Evolutionary conservation across 2,329 filamentous ascomycete species (phyloP).

Genomic region (Zelopaecilomyces penicillatus): DNA sequence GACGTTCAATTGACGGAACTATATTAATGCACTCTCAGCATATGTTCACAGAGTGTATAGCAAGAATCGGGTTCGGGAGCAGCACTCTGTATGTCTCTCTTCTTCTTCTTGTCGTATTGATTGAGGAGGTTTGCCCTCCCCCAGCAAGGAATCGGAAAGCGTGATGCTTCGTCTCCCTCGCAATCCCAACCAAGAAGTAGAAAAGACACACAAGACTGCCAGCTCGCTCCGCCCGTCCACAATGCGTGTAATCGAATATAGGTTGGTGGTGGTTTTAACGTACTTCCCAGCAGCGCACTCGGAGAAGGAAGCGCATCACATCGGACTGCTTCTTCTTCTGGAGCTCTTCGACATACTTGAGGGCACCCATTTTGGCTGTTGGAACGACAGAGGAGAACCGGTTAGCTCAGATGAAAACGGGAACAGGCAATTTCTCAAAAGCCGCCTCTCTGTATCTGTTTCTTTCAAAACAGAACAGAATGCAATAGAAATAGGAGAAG

Average conservation of each 20-base stretch:
- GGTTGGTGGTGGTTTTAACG: conserved; percentile 39
- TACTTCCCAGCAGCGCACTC: conserved; percentile 99
- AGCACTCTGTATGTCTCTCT: not conserved
- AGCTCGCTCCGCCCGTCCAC: not conserved
- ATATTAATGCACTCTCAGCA: conserved; percentile 99
- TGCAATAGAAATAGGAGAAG: not conserved
- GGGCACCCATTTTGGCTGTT: conserved; percentile 86
- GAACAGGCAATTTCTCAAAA: conserved; percentile 1
- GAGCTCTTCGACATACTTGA: conserved; percentile 99
- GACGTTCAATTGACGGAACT: conserved; percentile 99
- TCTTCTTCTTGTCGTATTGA: not conserved
- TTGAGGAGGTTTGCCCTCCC: no score
- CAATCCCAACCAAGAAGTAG: no score
- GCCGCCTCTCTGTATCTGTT: not conserved
- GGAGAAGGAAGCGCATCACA: conserved; percentile 99
- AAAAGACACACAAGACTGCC: not conserved
- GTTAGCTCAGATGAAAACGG: conserved; percentile 17
- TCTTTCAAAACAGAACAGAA: conserved; percentile 1
- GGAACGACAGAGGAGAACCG: conserved; percentile 5
- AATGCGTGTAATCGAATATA: not conserved
- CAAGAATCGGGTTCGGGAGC: conserved; percentile 33
- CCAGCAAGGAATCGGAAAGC: no score
- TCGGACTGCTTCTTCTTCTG: conserved; percentile 99
- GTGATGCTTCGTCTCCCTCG: no score
- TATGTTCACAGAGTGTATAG: conserved; percentile 99